Conservation (phyloP, 78 protist genomes). For the Speleostelium caveatum region DNA sequence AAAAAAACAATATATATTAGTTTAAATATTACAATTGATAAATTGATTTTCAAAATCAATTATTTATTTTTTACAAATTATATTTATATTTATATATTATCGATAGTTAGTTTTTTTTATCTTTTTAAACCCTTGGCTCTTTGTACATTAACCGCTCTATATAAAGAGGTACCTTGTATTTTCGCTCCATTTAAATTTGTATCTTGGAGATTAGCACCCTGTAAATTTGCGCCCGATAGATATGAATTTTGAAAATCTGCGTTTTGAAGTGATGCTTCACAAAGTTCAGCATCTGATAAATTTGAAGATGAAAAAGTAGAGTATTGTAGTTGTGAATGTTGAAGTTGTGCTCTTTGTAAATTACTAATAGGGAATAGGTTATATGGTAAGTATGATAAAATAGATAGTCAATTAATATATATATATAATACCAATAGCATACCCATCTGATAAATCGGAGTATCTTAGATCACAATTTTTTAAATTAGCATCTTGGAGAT, state of each 20-base stretch:
- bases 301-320: constrained; percentile 20
- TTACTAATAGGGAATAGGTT: no score
- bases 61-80: no score
- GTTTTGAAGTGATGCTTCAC: constrained; percentile 59
- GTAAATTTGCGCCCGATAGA: constrained; percentile 48
- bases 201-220: constrained; percentile 66
- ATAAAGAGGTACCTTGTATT: constrained; percentile 64
- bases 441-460: constrained; percentile 42
- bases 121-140: constrained; percentile 66
- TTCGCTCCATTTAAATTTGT: constrained; percentile 57
- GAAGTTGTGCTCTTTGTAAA: constrained; percentile 42
- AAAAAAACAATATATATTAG: background rate
- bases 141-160: constrained; percentile 50
- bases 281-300: constrained; percentile 65
- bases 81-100: background rate
- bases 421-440: background rate
- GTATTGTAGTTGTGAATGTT: constrained; percentile 60
- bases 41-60: background rate
- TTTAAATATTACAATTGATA: background rate
- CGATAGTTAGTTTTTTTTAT: constrained; percentile 4
- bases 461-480: constrained; percentile 62
- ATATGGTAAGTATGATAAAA: no score
- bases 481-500: constrained; percentile 51
- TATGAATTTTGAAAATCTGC: constrained; percentile 66
- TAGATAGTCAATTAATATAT: background rate